Evolutionary conservation across 768 basidiomycete species (phyloP), one percentile per base, ranked within the genome.

Genomic region (Mycena haematopus): DNA sequence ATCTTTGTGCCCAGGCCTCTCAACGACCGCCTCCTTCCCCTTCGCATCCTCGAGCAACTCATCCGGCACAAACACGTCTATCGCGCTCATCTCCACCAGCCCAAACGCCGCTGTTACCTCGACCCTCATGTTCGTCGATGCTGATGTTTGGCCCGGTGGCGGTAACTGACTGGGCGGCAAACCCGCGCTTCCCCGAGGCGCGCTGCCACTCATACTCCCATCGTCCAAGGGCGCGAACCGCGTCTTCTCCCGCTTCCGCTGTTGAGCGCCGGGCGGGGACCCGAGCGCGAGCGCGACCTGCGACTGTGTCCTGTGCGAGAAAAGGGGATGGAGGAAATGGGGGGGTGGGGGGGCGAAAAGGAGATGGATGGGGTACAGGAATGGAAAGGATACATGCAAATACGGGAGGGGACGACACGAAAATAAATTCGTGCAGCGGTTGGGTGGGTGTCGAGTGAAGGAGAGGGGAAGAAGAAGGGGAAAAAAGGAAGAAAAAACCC

Each of bases 231-330:
- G 64, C 31, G 65, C 60, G 21, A 65, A 61, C 6, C 60, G 59
- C 24, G 65, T 54, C 60, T 61, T 61, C 36, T 66, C 63, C 25
- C 63, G 63, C 31, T 56, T 65, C 11, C 61, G 65, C 33, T 63
- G 60, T 14, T 56, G 65, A 17, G 33, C 31, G 29, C 62, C 58
- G 27, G 52, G 38, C n/a, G 62, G 66, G 11, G 66, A 64, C 15
- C 24, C 25, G 66, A 67, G 11, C 62, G 65, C 29, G 65, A 66
- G 45, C 38, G 53, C 10, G 66, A 67, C 35, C 59, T 52, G 38
- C 45, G 58, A 15, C 44, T 11, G 27, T 56, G 42, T 54, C 66
- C 66, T 67, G 62, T 49, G n/a, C 36, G 40, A 66, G 50, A 13
- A 40, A 65, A 22, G 19, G 50, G 50, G 14, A n/a, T 40, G 52